These are phyloP conservation scores for Pyrenula massariospora DNA, from an alignment of 495 filamentous ascomycete species.

Conservation along the genomic window DNA sequence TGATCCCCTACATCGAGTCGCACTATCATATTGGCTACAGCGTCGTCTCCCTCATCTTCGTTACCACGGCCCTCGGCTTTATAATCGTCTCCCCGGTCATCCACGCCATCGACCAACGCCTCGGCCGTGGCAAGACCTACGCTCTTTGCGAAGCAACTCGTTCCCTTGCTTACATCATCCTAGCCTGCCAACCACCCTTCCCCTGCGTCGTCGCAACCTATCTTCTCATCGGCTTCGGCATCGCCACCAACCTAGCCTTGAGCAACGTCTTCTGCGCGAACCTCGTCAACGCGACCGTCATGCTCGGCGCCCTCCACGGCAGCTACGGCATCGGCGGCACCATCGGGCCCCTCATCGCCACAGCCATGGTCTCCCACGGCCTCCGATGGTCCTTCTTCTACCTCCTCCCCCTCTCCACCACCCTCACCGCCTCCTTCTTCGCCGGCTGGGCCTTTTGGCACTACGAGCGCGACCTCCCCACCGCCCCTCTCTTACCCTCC, in stretches of 20 bases:
- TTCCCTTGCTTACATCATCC: slow-evolving; percentile 42
- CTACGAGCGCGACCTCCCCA: slow-evolving; percentile 34
- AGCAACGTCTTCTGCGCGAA: slow-evolving; percentile 68
- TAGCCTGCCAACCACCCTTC: slow-evolving; percentile 57
- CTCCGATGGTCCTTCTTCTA: slow-evolving; percentile 24
- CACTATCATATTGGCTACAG: slow-evolving; percentile 63
- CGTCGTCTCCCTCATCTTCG: slow-evolving; percentile 66
- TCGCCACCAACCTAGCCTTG: slow-evolving; percentile 55
- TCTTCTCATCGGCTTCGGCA: slow-evolving; percentile 56
- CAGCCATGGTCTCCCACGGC: slow-evolving; percentile 32
- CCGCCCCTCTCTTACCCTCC: slow-evolving; percentile 1
- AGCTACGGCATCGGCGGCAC: slow-evolving; percentile 64
- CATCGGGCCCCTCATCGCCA: slow-evolving; percentile 59
- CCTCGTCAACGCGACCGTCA: slow-evolving; percentile 47
- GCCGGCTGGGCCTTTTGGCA: slow-evolving; percentile 47
- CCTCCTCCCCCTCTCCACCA: slow-evolving; percentile 20
- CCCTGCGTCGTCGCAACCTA: slow-evolving; percentile 52
- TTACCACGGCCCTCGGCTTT: slow-evolving; percentile 68
- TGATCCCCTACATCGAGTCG: slow-evolving; percentile 66
- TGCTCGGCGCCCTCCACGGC: slow-evolving; percentile 55
- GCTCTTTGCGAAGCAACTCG: slow-evolving; percentile 37
- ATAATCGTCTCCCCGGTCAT: slow-evolving; percentile 57
- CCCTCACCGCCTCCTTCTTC: slow-evolving; percentile 33
- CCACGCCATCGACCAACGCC: slow-evolving; percentile 32
- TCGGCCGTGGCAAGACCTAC: slow-evolving; percentile 54